Base-by-base conservation (phyloP, 345 rosid species). In the Isatis tinctoria region DNA sequence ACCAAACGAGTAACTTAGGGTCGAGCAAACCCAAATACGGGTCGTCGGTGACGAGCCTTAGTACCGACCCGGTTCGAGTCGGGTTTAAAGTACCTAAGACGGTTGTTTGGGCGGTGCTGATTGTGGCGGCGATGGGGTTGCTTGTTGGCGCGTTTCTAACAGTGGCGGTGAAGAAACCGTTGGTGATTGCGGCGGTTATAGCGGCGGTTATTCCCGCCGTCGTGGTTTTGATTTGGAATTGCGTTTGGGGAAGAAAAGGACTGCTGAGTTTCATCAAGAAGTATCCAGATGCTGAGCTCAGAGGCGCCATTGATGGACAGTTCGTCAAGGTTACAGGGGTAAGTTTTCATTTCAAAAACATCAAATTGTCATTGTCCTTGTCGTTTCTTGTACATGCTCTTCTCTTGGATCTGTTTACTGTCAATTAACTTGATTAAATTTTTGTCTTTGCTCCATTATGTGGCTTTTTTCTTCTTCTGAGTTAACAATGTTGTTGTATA, bases 311-410 rank as follows among this genome's bases (percentile, higher is more conserved):
- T 67, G 97, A 93, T 86, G 98, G 98, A 35, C 97, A 91, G 62
- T 83, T 84, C 67, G 95, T 93, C 53, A 93, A 91, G 82, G 91
- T 93, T 74, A 91, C 97, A 11, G 98, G 98, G 89, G 98, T 91
- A 88, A 79, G 63, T 28, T 20, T 26, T 47, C 22, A 17, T 61
- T 40, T 26, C 37, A 60, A 33, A 0, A 56, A 64, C 53, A 39
- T 56, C n/a, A n/a, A n/a, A n/a, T n/a, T n/a, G n/a, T 75, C 74
- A 48, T 40, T 40, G 20, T 74, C 68, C 7, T 28, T 67, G 67
- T 16, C 53, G 41, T 67, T 59, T 67, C 18, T 49, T 36, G 32
- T 67, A 22, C 43, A 48, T 59, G 75, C 30, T 40, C 22, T 26
- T 17, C 32, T 39, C 54, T 61, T 72, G 62, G 32, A 72, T 72